These are phyloP conservation scores for Claviceps maximensis DNA, from an alignment of 2,329 filamentous ascomycete species.

Conservation along the genomic window DNA sequence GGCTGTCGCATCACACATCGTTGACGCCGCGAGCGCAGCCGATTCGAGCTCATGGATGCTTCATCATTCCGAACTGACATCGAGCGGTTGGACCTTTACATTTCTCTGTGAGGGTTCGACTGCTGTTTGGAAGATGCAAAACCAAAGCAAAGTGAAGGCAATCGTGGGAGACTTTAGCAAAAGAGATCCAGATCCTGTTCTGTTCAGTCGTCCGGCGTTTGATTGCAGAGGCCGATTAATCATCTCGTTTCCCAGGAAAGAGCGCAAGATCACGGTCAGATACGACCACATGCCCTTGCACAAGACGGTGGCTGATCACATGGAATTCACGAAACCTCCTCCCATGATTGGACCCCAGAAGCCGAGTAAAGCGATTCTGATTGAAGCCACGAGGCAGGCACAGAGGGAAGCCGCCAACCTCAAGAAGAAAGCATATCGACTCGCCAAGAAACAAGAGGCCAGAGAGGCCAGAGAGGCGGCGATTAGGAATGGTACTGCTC, in stretches of 20 bases:
- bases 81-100: constrained; percentile 39
- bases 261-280: constrained; percentile 34
- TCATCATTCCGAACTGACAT: constrained; percentile 28
- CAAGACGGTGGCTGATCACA: constrained; percentile 37
- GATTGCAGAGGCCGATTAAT: constrained; percentile 41
- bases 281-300: constrained; percentile 46
- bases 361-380: constrained; percentile 2
- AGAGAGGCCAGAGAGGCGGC: constrained; percentile 10
- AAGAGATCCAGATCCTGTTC: constrained; percentile 30
- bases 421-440: constrained; percentile 12
- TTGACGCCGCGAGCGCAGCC: constrained; percentile 26
- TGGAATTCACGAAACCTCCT: constrained; percentile 32
- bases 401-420: constrained; percentile 14
- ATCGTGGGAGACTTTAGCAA: constrained; percentile 36
- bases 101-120: constrained; percentile 41
- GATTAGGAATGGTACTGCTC: background rate
- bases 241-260: constrained; percentile 35
- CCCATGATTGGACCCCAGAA: constrained; percentile 20
- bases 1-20: constrained; percentile 35
- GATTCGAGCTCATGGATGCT: constrained; percentile 38
- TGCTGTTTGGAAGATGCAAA: constrained; percentile 35
- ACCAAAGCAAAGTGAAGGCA: constrained; percentile 26
- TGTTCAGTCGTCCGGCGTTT: constrained; percentile 40
- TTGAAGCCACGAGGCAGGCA: constrained; percentile 10
- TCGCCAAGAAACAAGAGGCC: constrained; percentile 16